Evolutionary conservation across 441 rosid genomes (phyloP), one percentile per base, ranked within the genome.

Genomic region (Gossypium gossypioides): DNA sequence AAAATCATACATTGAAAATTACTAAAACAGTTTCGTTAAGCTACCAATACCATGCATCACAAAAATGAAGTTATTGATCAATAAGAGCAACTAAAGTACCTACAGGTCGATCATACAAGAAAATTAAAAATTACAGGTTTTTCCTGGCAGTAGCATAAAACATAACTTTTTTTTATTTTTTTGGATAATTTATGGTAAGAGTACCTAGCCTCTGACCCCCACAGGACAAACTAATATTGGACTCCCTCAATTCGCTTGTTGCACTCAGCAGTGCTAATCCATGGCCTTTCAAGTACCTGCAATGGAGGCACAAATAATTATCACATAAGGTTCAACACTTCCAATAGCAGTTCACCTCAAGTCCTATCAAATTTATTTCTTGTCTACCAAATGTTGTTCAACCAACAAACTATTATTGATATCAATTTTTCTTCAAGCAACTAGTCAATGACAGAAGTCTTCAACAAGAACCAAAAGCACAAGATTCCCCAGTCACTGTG

Each of bases 281-380:
- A 74, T 54, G 37, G 77, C 72, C 70, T 57, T 60, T 88, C 81
- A 85, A 81, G 92, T 85, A 81, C 87, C 92, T 86, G 81, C 78
- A 76, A 77, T 15, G 66, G 68, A 61, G 62, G 18, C 55, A 50
- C 68, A 80, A 62, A 75, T 51, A 60, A 62, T 67, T 65, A 69
- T 34, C 25, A n/a, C 50, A 40, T 52, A 55, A 50, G 52, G 29
- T 2, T 68, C 27, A 29, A 25, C 72, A 52, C 60, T 15, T 27
- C 2, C 5, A n/a, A 68, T 52, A 32, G 54, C 25, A 37, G 63
- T 34, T 54, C 48, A 12, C 12, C 63, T 52, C 62, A 34, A 69
- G 48, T 34, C 15, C 4, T 51, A 52, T 18, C 46, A 69, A 16
- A 29, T 32, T 55, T 65, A 13, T 44, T 22, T 21, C 10, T n/a